These are phyloP conservation scores for Xylaria venustula DNA, from an alignment of 495 filamentous ascomycete species.

Conservation along the genomic window DNA sequence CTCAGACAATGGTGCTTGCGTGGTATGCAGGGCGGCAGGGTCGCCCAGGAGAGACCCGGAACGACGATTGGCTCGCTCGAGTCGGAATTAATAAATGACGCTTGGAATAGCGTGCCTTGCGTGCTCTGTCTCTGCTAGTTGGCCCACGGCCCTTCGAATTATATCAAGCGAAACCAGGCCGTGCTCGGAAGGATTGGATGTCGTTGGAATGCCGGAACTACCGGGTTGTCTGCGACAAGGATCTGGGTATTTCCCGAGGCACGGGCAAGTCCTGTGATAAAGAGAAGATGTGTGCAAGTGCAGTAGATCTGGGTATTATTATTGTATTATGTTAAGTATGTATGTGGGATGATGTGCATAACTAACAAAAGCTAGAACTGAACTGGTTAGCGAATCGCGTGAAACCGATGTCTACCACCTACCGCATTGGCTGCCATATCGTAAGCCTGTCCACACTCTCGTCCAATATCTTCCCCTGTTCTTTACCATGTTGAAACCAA, in stretches of 20 bases:
- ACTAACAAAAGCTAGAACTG: neutral
- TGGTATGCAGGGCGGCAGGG: neutral
- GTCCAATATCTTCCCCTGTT: neutral
- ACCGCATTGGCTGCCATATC: neutral
- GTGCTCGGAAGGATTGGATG: slow-evolving; percentile 11
- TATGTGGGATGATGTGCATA: slow-evolving; percentile 9
- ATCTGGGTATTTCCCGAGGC: neutral
- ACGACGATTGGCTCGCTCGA: neutral
- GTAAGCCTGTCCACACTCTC: neutral
- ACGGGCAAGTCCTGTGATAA: slow-evolving; percentile 5
- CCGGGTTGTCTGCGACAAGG: neutral
- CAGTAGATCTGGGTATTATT: too few relatives aligned
- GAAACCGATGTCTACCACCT: neutral
- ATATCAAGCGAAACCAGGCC: slow-evolving; percentile 3
- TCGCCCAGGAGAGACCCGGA: neutral
- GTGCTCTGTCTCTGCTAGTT: neutral
- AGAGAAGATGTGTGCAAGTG: neutral
- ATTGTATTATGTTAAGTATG: too few relatives aligned
- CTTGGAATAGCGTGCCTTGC: slow-evolving; percentile 3
- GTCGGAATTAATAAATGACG: slow-evolving; percentile 3
- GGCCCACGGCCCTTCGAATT: slow-evolving; percentile 1
- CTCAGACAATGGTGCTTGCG: neutral
- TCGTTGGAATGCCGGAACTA: slow-evolving; percentile 8
- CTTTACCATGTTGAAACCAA: slow-evolving; percentile 2
- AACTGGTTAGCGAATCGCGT: neutral